phyloP scores from a whole-genome alignment of 1,139 yeast genomes.

The Hansenula sp. region DNA sequence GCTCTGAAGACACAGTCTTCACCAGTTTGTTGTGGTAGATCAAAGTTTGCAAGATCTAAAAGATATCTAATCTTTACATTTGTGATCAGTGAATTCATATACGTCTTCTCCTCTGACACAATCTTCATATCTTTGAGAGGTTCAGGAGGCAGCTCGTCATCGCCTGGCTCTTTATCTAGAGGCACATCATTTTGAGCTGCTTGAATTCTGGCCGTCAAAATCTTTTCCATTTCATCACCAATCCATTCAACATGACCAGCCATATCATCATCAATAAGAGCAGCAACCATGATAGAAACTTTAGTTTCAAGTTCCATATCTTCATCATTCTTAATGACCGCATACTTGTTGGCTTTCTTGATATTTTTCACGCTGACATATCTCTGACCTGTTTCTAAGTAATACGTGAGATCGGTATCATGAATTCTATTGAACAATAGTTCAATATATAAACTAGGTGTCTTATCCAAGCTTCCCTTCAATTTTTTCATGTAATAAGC shows the following conservation, averaged over 20 bases:
- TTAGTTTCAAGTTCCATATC: constrained; percentile 38
- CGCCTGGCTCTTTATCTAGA: not conserved
- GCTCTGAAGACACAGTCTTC: constrained; percentile 18
- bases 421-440: constrained; percentile 40
- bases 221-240: constrained; percentile 32
- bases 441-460: constrained; percentile 62
- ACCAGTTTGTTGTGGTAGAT: constrained; percentile 15
- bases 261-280: constrained; percentile 43
- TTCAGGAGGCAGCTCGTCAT: constrained; percentile 23
- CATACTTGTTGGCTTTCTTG: constrained; percentile 10
- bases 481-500: constrained; percentile 65
- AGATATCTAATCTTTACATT: constrained; percentile 28
- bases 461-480: constrained; percentile 41
- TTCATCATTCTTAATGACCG: constrained; percentile 15
- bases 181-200: constrained; percentile 19
- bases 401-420: constrained; percentile 30
- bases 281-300: constrained; percentile 44
- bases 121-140: constrained; percentile 13
- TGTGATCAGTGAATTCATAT: constrained; percentile 17
- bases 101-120: not conserved
- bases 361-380: constrained; percentile 18
- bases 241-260: constrained; percentile 39
- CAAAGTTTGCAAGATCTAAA: constrained; percentile 27
- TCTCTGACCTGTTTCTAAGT: constrained; percentile 50
- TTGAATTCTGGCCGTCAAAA: constrained; percentile 20